These are phyloP conservation scores for Fusarium armeniacum DNA, from an alignment of 2,329 filamentous ascomycete species.

Conservation along the genomic window DNA sequence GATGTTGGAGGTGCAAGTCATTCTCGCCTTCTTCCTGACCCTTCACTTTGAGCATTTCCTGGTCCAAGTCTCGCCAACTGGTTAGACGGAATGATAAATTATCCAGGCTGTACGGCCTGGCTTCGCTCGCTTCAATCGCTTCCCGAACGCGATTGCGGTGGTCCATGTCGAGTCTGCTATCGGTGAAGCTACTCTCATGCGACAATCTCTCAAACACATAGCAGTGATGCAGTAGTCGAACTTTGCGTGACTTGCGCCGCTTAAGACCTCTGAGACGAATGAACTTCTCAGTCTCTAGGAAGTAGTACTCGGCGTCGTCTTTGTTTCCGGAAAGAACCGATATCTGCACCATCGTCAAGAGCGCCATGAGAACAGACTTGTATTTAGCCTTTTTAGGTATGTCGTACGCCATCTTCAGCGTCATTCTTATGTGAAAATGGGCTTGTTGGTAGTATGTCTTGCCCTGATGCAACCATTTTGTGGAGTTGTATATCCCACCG, in stretches of 20 bases:
- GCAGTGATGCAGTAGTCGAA: constrained; percentile 32
- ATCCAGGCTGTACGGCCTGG: constrained; percentile 16
- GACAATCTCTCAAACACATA: constrained; percentile 31
- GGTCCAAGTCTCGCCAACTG: constrained; percentile 30
- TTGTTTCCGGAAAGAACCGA: constrained; percentile 24
- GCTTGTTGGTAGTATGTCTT: constrained; percentile 26
- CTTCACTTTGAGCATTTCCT: constrained; percentile 32
- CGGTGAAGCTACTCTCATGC: constrained; percentile 31
- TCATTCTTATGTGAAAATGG: constrained; percentile 3
- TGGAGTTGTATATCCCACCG: constrained; percentile 17
- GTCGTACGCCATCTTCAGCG: constrained; percentile 31
- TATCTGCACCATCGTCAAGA: constrained; percentile 38
- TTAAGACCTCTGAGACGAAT: constrained; percentile 35
- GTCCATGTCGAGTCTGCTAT: constrained; percentile 9
- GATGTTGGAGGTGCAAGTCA: constrained; percentile 33
- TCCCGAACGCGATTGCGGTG: constrained; percentile 26
- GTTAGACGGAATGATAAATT: constrained; percentile 29
- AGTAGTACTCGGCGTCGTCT: constrained; percentile 35
- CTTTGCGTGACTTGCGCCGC: constrained; percentile 34
- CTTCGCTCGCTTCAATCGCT: constrained; percentile 37
- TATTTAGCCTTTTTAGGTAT: constrained; percentile 38
- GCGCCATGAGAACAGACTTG: constrained; percentile 40
- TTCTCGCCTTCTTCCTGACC: constrained; percentile 35
- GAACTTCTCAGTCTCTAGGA: constrained; percentile 40
- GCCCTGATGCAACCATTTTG: constrained; percentile 29